Base-by-base conservation (phyloP, 2,329 filamentous ascomycete species). In the Onygenales sp. region DNA sequence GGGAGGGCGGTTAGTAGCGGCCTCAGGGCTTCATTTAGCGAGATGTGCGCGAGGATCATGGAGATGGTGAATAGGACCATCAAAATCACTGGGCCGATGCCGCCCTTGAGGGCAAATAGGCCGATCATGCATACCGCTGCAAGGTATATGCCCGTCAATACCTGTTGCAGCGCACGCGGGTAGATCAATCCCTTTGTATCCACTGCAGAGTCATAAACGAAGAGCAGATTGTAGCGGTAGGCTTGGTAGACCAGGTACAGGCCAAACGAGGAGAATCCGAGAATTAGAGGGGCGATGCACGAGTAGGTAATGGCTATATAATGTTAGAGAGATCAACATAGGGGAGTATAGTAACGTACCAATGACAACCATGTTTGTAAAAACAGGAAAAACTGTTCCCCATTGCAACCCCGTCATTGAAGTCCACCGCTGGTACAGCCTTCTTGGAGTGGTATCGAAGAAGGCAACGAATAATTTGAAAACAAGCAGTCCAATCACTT, bases 161-260 rank as follows among this genome's bases (percentile, higher is more conserved):
- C 79, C 57, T 96, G 91, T 65, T 93, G 84, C 17, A 96, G 75
- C 0, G 89, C 90, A 11, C 85, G 83, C 0, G 90, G 87, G 65
- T 96, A 96, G 58, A 92, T 86, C 2, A 94, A 79, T 2, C 92
- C 91, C 63, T 93, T 89, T 43, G 88, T 95, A 65, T 96, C 90
- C 64, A 94, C 82, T 54, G 82, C 74, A 11, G 86, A 83, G 65
- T 93, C 86, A 53, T 86, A 86, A 5, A 95, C 89, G 68, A 88
- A 96, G 50, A 96, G 78, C 51, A 95, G 75, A 64, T 95, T 95
- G 76, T 96, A 95, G 37, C 88, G 82, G 76, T 90, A 95, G 39
- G 89, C 87, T 52, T 92, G 74, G 66, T 95, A 94, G 65, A 95
- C 89, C 39, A 93, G 75, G 39, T 78, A 81, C 57, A 96, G 80